Evolutionary conservation across 208 protist genomes (phyloP), one percentile per base, ranked within the genome.

Genomic region (Leishmania tarentolae): DNA sequence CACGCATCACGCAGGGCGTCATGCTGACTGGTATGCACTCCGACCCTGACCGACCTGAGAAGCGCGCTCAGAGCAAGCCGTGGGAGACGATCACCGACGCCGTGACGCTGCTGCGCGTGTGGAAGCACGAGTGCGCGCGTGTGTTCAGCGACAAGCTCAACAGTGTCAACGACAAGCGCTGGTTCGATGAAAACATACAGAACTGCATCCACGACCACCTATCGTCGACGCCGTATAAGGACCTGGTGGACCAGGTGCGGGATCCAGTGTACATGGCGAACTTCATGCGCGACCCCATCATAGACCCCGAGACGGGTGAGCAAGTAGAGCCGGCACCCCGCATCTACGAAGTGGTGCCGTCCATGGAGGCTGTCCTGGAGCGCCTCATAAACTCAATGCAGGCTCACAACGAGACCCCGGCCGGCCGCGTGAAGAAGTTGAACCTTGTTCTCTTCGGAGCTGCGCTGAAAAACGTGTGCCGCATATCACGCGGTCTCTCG

Each of bases 141-240:
- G 98, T 99, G 8, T 99, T 99, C 85, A 94, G 90, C 82, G 99
- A 99, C 88, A 98, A 99, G 86, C 93, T 99, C 24, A 98, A 99
- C 80, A 95, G 91, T 87, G 90, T 96, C 35, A 80, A 78, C 35
- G 99, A 99, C 91, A 99, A 99, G 89, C 89, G 90, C 47, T 99
- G 98, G 98, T 99, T 99, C 86, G 93, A 98, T 74, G 86, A 96
- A 63, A 75, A 91, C 68, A 88, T 99, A 37, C 87, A 98, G 71
- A 90, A 97, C 19, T 93, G 95, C 81, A 79, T 98, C 52, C 35
- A 76, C 28, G 90, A 96, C 40, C 93, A 96, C 84, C 87, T 98
- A 46, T 86, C 91, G 35, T 42, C 80, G 44, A 98, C 94, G 57
- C 87, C 87, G 46, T 95, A 96, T 83, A 92, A 94, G 87, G 92